Conservation (phyloP, 768 basidiomycete genomes). For the Hortiboletus campestris region DNA sequence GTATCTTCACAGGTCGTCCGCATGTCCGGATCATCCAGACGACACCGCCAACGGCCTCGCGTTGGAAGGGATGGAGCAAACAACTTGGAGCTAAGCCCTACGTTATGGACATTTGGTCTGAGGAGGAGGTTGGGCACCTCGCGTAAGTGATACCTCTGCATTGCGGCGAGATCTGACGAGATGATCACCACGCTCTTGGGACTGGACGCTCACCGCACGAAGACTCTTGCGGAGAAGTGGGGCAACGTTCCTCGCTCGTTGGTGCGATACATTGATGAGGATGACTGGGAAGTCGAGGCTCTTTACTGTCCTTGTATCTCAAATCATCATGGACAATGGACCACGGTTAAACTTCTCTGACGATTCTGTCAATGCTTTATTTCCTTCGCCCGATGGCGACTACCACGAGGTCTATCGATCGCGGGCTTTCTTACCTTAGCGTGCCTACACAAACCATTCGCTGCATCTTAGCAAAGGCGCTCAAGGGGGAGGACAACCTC, state of each 20-base stretch:
- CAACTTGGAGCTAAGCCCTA: too few relatives aligned
- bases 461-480: neutral
- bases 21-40: too few relatives aligned
- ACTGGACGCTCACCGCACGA: neutral
- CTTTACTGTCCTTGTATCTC: fast-evolving
- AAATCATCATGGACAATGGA: neutral
- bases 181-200: neutral
- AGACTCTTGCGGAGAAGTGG: neutral
- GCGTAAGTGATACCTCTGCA: neutral
- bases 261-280: neutral
- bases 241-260: neutral
- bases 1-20: neutral
- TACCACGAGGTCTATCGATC: fast-evolving
- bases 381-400: neutral
- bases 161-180: neutral
- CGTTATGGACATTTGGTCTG: too few relatives aligned
- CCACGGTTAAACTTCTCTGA: neutral
- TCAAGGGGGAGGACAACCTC: neutral
- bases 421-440: fast-evolving
- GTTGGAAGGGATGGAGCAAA: too few relatives aligned
- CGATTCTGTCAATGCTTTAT: neutral
- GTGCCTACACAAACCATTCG: neutral
- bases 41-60: too few relatives aligned
- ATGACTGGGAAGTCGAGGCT: neutral
- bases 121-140: too few relatives aligned